Evolutionary conservation across 441 rosid genomes (phyloP).

Genomic region (Raphanus hybrid): DNA sequence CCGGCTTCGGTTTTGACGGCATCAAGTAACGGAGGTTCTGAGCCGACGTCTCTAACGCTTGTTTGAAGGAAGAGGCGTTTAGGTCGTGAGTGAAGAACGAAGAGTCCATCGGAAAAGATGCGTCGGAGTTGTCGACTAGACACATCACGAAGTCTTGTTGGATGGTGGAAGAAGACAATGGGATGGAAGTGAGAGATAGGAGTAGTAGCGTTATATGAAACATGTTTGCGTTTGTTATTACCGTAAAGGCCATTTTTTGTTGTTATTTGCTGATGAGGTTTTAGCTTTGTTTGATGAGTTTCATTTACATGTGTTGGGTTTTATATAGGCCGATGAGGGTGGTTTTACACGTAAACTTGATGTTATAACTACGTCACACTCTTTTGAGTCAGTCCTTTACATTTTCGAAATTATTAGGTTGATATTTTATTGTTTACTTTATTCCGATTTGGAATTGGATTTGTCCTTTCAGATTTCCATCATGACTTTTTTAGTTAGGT

Average conservation of each 20-base stretch:
- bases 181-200: conserved; percentile 18
- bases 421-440: no score
- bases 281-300: conserved; percentile 30
- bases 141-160: conserved; percentile 48
- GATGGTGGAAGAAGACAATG: conserved; percentile 32
- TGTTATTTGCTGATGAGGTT: not conserved
- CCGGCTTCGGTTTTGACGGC: conserved; percentile 45
- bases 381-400: no score
- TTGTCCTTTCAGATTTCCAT: no score
- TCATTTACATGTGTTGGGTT: conserved; percentile 24
- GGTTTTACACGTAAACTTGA: no score
- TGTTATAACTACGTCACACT: no score
- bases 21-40: conserved; percentile 49
- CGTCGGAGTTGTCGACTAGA: conserved; percentile 38
- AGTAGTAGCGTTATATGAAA: conserved; percentile 17
- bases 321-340: not conserved
- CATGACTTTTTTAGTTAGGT: no score
- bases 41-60: conserved; percentile 40
- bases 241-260: conserved; percentile 28
- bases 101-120: conserved; percentile 40
- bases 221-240: conserved; percentile 28
- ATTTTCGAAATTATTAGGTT: no score
- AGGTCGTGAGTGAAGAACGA: conserved; percentile 41
- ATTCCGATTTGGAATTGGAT: no score
- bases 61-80: conserved; percentile 37